A percentile compares a stretch with the other conserved stretches of the same genome.
Conservation (phyloP, 352 stramenopile genomes). For the Phytophthora kernoviae region DNA sequence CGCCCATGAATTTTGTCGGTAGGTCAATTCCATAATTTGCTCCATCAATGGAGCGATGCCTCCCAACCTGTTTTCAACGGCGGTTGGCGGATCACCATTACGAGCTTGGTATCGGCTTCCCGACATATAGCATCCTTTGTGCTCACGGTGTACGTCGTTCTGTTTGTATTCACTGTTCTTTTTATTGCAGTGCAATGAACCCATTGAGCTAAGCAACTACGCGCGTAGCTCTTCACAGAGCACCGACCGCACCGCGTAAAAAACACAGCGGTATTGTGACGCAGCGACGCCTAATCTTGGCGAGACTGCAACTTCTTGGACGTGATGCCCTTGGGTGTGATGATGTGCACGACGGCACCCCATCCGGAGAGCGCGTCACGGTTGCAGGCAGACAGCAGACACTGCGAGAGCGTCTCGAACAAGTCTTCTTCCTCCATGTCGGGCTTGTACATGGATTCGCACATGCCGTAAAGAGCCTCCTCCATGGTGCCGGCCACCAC, state of each 20-base stretch:
- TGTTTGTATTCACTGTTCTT: no score
- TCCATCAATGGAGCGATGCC: no score
- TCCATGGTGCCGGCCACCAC: constrained; percentile 98
- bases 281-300: constrained; percentile 60
- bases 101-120: no score
- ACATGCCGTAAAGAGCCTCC: constrained; percentile 98
- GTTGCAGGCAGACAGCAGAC: constrained; percentile 97
- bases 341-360: constrained; percentile 99
- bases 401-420: constrained; percentile 99
- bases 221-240: no score
- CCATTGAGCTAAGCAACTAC: no score
- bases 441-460: constrained; percentile 97
- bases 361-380: constrained; percentile 98
- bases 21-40: no score
- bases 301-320: constrained; percentile 85
- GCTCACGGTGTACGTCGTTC: no score
- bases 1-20: no score
- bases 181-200: no score
- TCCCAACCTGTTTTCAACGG: no score
- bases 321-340: constrained; percentile 88
- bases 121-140: no score
- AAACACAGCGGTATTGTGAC: constrained; percentile 1
- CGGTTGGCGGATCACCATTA: no score
- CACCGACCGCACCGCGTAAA: constrained; percentile 8
- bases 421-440: constrained; percentile 96